Evolutionary conservation across 1,139 yeast genomes (phyloP).

Genomic region (Geotrichum citri-aurantii): DNA sequence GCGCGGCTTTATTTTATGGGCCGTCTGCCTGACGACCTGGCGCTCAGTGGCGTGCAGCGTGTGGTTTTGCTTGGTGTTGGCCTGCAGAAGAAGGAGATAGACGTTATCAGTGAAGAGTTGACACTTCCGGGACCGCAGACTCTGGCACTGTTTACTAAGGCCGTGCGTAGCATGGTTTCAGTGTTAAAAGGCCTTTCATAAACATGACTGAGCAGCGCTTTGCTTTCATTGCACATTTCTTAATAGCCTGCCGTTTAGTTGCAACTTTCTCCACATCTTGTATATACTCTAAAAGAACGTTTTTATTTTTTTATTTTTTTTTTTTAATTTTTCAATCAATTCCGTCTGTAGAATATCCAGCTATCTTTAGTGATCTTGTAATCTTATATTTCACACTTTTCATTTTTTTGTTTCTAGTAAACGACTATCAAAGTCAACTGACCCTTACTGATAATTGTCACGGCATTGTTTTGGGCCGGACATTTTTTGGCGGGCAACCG

Average conservation of each 20-base stretch:
- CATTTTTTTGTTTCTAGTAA: neutral
- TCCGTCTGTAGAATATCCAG: too few relatives aligned
- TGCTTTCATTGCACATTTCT: neutral
- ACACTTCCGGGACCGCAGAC: slow-evolving; percentile 80
- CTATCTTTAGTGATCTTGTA: too few relatives aligned
- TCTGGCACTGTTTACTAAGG: slow-evolving; percentile 94
- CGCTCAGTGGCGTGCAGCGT: slow-evolving; percentile 76
- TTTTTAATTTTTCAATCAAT: neutral
- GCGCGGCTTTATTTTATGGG: slow-evolving; percentile 64
- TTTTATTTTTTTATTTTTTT: neutral
- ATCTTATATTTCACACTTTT: too few relatives aligned
- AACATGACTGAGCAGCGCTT: neutral
- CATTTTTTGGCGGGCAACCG: neutral
- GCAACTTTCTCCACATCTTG: neutral
- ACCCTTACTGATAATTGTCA: neutral
- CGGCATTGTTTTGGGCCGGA: neutral
- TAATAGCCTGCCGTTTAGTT: neutral
- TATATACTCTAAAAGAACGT: neutral
- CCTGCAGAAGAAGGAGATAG: slow-evolving; percentile 81
- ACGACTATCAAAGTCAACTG: neutral
- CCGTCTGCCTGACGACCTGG: slow-evolving; percentile 42
- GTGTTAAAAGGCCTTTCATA: neutral
- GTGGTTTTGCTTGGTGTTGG: slow-evolving; percentile 93
- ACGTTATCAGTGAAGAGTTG: slow-evolving; percentile 68
- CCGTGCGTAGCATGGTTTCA: slow-evolving; percentile 51